phyloP scores from a whole-genome alignment of 2,329 filamentous ascomycete genomes.

The Fusarium globosum region DNA sequence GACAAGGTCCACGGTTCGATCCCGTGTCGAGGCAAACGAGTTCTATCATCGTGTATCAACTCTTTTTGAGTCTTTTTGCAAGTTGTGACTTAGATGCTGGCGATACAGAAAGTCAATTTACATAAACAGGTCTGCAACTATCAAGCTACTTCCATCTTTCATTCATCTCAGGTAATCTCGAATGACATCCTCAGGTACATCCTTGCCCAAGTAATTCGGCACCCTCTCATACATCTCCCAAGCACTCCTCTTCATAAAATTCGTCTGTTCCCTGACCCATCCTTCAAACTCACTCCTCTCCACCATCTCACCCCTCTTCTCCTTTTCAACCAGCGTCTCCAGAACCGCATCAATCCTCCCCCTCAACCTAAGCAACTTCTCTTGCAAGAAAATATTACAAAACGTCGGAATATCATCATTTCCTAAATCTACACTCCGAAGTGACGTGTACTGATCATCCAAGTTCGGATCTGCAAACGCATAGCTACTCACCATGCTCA shows the following conservation, averaged over 20 bases:
- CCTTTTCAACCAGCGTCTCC: not conserved
- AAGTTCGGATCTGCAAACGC: not conserved
- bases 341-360: not conserved
- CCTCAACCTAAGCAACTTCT: not conserved
- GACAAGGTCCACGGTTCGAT: slow-evolving; percentile 7
- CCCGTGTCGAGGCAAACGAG: not conserved
- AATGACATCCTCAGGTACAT: not conserved
- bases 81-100: fast-evolving
- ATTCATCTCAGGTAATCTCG: not conserved
- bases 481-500: slow-evolving; percentile 2
- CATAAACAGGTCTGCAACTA: fast-evolving
- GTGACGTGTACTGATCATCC: slow-evolving; percentile 3
- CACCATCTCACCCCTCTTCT: not conserved
- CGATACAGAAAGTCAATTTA: fast-evolving
- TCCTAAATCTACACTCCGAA: not conserved
- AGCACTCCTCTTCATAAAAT: not conserved
- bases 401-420: slow-evolving; percentile 1
- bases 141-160: not conserved
- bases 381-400: not conserved
- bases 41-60: fast-evolving
- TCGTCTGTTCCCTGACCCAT: not conserved
- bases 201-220: not conserved
- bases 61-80: not conserved
- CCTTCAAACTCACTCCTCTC: not conserved
- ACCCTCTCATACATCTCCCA: slow-evolving; percentile 7